Evolutionary conservation across 1,284 basidiomycete species (phyloP).

Genomic region (Melanopsichium pennsylvanicum): DNA sequence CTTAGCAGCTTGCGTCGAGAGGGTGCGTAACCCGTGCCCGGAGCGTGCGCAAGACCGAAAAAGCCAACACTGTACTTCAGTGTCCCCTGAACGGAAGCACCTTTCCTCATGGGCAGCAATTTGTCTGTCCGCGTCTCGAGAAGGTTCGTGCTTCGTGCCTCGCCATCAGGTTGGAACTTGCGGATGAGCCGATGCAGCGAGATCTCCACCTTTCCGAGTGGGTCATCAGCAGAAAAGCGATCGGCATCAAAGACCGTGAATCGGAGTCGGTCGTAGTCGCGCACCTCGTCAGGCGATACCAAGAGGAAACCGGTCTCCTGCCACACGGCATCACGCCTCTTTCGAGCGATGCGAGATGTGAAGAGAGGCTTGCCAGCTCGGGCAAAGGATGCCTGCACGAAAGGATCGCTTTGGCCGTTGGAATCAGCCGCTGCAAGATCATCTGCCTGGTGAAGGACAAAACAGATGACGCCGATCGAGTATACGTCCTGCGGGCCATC

Average conservation of each 20-base stretch:
- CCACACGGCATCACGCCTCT: constrained; percentile 54
- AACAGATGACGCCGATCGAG: constrained; percentile 51
- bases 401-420: constrained; percentile 59
- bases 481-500: constrained; percentile 57
- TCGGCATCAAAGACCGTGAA: constrained; percentile 60
- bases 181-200: constrained; percentile 50
- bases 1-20: constrained; percentile 39
- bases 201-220: constrained; percentile 59
- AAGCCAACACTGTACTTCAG: constrained; percentile 60
- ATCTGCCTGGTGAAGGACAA: constrained; percentile 56
- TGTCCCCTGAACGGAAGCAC: constrained; percentile 40
- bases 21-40: constrained; percentile 30
- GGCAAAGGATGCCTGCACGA: constrained; percentile 53
- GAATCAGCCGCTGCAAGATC: constrained; percentile 54
- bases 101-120: constrained; percentile 50
- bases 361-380: constrained; percentile 57
- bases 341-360: constrained; percentile 49
- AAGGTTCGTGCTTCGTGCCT: constrained; percentile 28
- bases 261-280: constrained; percentile 54
- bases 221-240: constrained; percentile 61
- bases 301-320: constrained; percentile 54
- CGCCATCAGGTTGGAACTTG: constrained; percentile 21
- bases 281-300: constrained; percentile 56
- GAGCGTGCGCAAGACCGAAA: constrained; percentile 47
- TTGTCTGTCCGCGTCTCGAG: constrained; percentile 51